Evolutionary conservation across 2,329 filamentous ascomycete species (phyloP), one percentile per base, ranked within the genome.

Genomic region (Epichloe brachyelytri): DNA sequence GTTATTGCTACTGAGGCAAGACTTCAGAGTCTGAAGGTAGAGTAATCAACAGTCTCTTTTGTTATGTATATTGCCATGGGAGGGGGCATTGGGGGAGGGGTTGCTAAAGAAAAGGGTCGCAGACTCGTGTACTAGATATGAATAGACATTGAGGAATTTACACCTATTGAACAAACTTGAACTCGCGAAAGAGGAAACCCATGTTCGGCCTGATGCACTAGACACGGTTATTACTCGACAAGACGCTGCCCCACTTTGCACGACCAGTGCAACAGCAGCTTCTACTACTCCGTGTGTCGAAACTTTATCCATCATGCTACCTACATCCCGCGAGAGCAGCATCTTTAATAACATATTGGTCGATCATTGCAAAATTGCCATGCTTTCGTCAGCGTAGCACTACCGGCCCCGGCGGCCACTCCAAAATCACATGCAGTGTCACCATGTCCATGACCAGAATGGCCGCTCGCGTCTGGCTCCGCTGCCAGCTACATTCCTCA

Each of bases 1-100:
- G 83, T 94, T 52, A 94, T 95, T 71, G 83, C 88, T 59, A 87
- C 89, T 5, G 89, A 96, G 72, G 90, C 90, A 40, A 80, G 90
- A 60, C 74, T 96, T 60, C 87, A 93, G 72, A 95, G 87, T 69
- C 71, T 96, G 67, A 81, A 86, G 63, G 80, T 95, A 55, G 86
- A 94, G 65, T 93, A 78, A 62, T 58, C 37, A 46, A 52, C 43
- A 43, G 59, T 56, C 60, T 65, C 44, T 60, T 56, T 60, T 64
- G 61, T 69, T 55, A 53, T 68, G 66, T 69, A 68, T 62, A 64
- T 60, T 62, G 58, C 57, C 56, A 54, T 50, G 55, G 58, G 53
- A 55, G 0, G 22, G 6, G 22, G 22, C 1, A 22, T 22, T 22
- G 22, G 5, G 1, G 5, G 20, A 1, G 5, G 56, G 56, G 53